Conservation (phyloP, 306 rosid genomes). For the Cucurbita maxima region DNA sequence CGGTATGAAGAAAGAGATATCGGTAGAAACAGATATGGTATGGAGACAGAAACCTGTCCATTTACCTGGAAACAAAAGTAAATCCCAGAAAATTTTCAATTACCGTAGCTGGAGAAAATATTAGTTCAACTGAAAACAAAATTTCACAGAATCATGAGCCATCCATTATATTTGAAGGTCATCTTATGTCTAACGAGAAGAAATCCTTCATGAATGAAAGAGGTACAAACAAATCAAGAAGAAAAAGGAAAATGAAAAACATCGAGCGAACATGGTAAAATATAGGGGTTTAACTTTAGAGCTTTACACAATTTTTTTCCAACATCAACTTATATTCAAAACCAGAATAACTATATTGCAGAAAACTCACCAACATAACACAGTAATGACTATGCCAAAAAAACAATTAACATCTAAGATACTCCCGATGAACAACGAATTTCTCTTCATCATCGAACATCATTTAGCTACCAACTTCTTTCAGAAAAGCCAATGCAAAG, state of each 20-base stretch:
- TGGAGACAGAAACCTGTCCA: neutral
- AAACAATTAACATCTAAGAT: too few relatives aligned
- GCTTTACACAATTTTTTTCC: neutral
- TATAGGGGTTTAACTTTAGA: neutral
- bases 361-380: neutral
- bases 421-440: neutral
- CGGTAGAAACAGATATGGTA: neutral
- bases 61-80: neutral
- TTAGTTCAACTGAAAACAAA: neutral
- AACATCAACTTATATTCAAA: neutral
- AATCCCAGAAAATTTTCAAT: neutral
- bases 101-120: neutral
- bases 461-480: neutral
- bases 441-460: neutral
- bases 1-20: neutral
- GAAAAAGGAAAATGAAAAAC: neutral
- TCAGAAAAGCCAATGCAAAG: neutral
- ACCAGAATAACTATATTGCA: neutral
- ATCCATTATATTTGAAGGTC: neutral
- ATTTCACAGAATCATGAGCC: neutral
- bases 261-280: neutral
- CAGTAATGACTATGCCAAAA: neutral
- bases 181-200: neutral
- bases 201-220: neutral
- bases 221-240: neutral